Percentiles rank a stretch among this genome's conserved stretches.
Conservation (phyloP, 192 early-diverging fungal genomes). For the Allomyces macrogynus region DNA sequence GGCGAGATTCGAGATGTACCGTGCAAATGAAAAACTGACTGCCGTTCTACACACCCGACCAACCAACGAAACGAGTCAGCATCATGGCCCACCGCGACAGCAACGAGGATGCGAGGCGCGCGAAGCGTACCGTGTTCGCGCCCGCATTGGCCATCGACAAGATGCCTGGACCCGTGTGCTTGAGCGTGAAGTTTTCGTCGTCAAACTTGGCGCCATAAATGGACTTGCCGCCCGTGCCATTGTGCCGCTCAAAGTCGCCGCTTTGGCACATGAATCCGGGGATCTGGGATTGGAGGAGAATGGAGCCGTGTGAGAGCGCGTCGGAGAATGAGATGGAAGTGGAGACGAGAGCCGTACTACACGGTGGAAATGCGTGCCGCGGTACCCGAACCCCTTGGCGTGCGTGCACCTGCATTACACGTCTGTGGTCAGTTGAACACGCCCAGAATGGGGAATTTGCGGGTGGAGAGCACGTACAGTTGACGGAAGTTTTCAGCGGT, state of each 20-base stretch:
- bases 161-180: constrained; percentile 41
- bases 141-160: constrained; percentile 67
- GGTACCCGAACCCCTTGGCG: constrained; percentile 19
- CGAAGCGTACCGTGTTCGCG: constrained; percentile 44
- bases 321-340: background rate
- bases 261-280: constrained; percentile 23
- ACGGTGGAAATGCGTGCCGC: constrained; percentile 65
- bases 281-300: background rate
- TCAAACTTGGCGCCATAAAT: constrained; percentile 75
- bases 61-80: background rate
- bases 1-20: constrained; percentile 6
- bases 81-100: background rate
- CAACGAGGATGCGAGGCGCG: background rate
- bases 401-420: background rate
- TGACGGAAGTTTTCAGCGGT: background rate
- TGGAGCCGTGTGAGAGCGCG: background rate
- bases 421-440: background rate
- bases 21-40: constrained; percentile 91
- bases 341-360: constrained; percentile 20
- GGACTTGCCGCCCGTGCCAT: constrained; percentile 64
- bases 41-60: constrained; percentile 34
- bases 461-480: background rate
- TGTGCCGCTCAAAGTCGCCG: constrained; percentile 54
- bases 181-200: constrained; percentile 82
- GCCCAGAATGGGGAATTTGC: background rate